These are phyloP conservation scores for Ligustrum vulgare DNA, from an alignment of 257 asterid genomes.

Conservation along the genomic window DNA sequence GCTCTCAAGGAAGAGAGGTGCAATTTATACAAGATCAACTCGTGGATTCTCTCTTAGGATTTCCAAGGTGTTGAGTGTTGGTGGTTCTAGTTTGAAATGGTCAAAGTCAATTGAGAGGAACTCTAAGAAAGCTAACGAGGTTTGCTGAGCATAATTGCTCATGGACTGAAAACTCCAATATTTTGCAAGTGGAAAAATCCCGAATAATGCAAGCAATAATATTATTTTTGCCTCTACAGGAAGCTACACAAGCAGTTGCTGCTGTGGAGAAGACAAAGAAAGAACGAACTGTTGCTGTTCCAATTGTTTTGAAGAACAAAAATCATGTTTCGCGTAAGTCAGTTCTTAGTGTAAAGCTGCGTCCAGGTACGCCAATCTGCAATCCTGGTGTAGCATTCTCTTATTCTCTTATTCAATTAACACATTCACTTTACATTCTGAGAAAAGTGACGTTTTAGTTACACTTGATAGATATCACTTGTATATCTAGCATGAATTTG, in stretches of 20 bases:
- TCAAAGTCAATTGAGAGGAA: conserved; percentile 86
- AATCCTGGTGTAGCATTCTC: conserved; percentile 72
- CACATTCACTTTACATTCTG: conserved; percentile 3
- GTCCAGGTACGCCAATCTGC: conserved; percentile 74
- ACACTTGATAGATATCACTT: no score
- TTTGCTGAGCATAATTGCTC: conserved; percentile 41
- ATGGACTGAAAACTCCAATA: conserved; percentile 17
- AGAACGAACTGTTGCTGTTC: conserved; percentile 48
- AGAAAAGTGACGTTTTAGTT: background rate
- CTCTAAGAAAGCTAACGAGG: conserved; percentile 78
- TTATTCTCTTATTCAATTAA: conserved; percentile 19
- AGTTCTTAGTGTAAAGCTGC: conserved; percentile 67
- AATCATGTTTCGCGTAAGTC: conserved; percentile 82
- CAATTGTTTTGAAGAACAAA: conserved; percentile 50
- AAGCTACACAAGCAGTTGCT: conserved; percentile 76
- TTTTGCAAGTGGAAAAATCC: background rate
- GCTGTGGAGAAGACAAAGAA: conserved; percentile 65
- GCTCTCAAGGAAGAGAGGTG: conserved; percentile 72
- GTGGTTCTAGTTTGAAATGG: conserved; percentile 90
- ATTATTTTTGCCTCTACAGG: conserved; percentile 48
- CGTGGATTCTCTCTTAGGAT: conserved; percentile 81
- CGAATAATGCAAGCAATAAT: conserved; percentile 12
- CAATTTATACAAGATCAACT: conserved; percentile 75
- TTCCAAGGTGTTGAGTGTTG: conserved; percentile 75
- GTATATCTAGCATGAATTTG: conserved; percentile 10